Conservation (phyloP, 2,329 filamentous ascomycete genomes). For the Fusarium sp. region DNA sequence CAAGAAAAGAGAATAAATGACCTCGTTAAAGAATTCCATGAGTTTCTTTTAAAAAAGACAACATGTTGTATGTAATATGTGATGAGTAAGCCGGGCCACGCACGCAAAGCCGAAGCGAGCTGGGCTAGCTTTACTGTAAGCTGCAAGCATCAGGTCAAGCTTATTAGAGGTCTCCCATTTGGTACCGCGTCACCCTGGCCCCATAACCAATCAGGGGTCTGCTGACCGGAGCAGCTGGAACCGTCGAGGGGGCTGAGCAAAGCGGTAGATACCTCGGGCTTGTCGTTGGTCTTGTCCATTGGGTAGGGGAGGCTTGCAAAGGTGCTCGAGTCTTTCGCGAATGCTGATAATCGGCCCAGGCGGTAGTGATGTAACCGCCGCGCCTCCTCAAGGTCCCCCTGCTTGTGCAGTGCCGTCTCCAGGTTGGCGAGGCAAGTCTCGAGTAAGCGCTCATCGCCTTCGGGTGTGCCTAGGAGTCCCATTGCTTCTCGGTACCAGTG, state of each 20-base stretch:
- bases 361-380: slow-evolving; percentile 45
- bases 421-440: slow-evolving; percentile 51
- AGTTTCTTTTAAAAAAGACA: not conserved
- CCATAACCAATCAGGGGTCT: slow-evolving; percentile 42
- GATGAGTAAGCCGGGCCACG: slow-evolving; percentile 10
- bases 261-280: slow-evolving; percentile 31
- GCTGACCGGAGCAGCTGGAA: slow-evolving; percentile 31
- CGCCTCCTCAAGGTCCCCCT: slow-evolving; percentile 43
- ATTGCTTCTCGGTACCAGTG: slow-evolving; percentile 48
- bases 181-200: slow-evolving; percentile 23
- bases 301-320: slow-evolving; percentile 33
- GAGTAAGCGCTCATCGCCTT: slow-evolving; percentile 49
- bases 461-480: slow-evolving; percentile 43
- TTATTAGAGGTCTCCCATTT: slow-evolving; percentile 22
- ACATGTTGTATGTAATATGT: not conserved
- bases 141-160: slow-evolving; percentile 34
- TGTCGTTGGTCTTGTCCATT: slow-evolving; percentile 9
- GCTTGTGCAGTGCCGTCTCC: slow-evolving; percentile 44
- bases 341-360: slow-evolving; percentile 45
- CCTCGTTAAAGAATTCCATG: not conserved
- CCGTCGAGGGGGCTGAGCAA: slow-evolving; percentile 31
- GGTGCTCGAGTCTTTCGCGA: slow-evolving; percentile 45
- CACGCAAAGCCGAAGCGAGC: not conserved
- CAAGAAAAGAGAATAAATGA: not conserved
- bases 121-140: not conserved